Evolutionary conservation across 2,329 filamentous ascomycete genomes (phyloP), one percentile per base, ranked within the genome.

Genomic region (Teratosphaeria destructans): DNA sequence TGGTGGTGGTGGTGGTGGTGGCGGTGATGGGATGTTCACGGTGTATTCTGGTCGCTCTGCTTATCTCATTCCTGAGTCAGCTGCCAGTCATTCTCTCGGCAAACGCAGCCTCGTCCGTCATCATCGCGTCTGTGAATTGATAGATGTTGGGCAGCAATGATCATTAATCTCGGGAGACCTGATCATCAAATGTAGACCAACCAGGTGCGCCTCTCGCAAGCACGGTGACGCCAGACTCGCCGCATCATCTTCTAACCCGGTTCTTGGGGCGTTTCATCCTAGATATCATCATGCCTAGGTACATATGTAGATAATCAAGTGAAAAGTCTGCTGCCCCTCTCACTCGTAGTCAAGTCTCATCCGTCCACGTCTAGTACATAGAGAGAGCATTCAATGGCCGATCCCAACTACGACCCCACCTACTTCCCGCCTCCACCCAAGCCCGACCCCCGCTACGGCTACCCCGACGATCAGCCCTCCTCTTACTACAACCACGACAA

Each of bases 401-500:
- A 49, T 23, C n/a, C 43, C 43, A 23, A 49, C 6, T 59, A 59
- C 29, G 57, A 59, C 27, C 57, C 60, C 2, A 49, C 35, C n/a
- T 43, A 61, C 55, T 61, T 57, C 23, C 37, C 60, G 19, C 60
- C 60, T 8, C 60, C 60, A 23, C 43, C 43, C 43, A 49, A 49
- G 16, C 57, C 60, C 29, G 54, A 58, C 43, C 54, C 57, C 7
- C 57, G 59, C 8, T 53, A 56, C 8, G 59, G 59, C 19, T 27
- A 37, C 19, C 53, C 53, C 26, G 53, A 59, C 29, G 37, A 57
- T 3, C 43, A 49, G 23, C 23, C 23, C 23, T 23, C 23, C n/a
- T 16, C 43, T 3, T 19, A 49, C 10, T 23, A n/a, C 55, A 60
- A 57, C 57, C 60, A 43, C 64, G 19, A 49, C 5, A 49, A 49